These are phyloP conservation scores for Diaporthe velutina DNA, from an alignment of 2,329 filamentous ascomycete species.

Conservation along the genomic window DNA sequence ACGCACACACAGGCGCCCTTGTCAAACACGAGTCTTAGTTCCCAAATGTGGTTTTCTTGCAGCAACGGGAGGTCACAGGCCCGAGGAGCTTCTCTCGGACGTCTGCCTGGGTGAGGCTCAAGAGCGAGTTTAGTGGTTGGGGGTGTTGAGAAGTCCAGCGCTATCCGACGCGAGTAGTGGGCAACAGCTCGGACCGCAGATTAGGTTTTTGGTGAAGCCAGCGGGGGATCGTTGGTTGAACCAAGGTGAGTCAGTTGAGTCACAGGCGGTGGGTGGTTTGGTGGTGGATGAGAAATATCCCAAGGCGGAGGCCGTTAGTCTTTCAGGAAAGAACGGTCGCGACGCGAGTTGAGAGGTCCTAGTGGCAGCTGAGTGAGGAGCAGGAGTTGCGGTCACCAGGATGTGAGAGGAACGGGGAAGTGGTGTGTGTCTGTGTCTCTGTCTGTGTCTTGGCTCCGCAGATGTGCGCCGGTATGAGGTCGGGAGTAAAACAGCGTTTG, in stretches of 20 bases:
- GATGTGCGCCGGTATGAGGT: neutral
- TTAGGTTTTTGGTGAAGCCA: conserved; percentile 33
- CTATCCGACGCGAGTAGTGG: neutral
- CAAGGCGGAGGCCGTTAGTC: neutral
- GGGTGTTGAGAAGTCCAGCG: neutral
- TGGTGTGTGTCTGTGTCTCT: neutral
- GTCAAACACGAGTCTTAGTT: conserved; percentile 22
- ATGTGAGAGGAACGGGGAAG: neutral
- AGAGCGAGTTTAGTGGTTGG: neutral
- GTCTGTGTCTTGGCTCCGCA: conserved; percentile 11
- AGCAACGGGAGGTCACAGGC: conserved; percentile 3
- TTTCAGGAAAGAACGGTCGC: neutral
- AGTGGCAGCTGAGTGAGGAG: neutral
- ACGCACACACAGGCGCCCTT: neutral
- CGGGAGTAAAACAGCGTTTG: conserved; percentile 7
- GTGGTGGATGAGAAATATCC: neutral
- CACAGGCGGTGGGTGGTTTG: neutral
- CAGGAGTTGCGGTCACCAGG: conserved; percentile 18
- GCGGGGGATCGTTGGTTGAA: conserved; percentile 22
- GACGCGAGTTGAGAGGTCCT: neutral
- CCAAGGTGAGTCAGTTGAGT: conserved; percentile 22
- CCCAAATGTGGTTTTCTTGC: neutral
- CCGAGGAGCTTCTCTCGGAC: neutral
- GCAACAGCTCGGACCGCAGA: conserved; percentile 7
- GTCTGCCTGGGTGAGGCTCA: neutral